A percentile compares a stretch with the other conserved stretches of the same genome.
phyloP scores from a whole-genome alignment of 2,329 filamentous ascomycete genomes.

The Didymella sp. region DNA sequence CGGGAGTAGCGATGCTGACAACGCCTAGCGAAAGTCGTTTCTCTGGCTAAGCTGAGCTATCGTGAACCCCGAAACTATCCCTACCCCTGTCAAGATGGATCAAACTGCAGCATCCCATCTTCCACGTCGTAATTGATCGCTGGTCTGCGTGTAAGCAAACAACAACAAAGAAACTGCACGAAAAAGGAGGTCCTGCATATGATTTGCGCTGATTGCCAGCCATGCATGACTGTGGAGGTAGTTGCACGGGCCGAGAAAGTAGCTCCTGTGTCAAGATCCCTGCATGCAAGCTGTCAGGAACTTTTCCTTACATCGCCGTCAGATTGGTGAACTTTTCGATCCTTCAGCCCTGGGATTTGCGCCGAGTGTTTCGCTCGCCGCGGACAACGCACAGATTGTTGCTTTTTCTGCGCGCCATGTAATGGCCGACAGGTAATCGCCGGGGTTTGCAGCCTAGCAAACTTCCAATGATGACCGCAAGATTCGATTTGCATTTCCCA shows the following conservation, averaged over 20 bases:
- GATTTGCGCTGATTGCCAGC: constrained; percentile 25
- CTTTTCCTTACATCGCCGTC: constrained; percentile 22
- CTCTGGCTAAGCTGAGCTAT: constrained; percentile 28
- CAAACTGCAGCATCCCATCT: not conserved
- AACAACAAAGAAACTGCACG: constrained; percentile 13
- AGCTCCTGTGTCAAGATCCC: constrained; percentile 21
- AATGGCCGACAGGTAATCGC: not conserved
- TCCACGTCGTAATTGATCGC: not conserved
- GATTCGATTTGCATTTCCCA: constrained; percentile 9
- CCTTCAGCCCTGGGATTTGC: constrained; percentile 16
- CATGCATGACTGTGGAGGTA: constrained; percentile 21
- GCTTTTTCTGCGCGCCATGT: constrained; percentile 11
- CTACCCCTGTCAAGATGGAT: not conserved
- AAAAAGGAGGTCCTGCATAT: constrained; percentile 16
- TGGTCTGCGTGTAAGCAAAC: constrained; percentile 11
- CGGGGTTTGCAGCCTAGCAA: not conserved
- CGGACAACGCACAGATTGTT: constrained; percentile 6
- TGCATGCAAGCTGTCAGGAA: constrained; percentile 23
- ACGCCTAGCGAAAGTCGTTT: constrained; percentile 14
- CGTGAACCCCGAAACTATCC: constrained; percentile 19
- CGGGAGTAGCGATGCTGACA: constrained; percentile 15
- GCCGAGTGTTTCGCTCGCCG: constrained; percentile 24
- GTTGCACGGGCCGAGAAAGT: constrained; percentile 19
- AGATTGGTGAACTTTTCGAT: constrained; percentile 18
- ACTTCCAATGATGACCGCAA: constrained; percentile 8